Conservation (phyloP, 2,329 filamentous ascomycete species). For the Cordyceps cicadae region DNA sequence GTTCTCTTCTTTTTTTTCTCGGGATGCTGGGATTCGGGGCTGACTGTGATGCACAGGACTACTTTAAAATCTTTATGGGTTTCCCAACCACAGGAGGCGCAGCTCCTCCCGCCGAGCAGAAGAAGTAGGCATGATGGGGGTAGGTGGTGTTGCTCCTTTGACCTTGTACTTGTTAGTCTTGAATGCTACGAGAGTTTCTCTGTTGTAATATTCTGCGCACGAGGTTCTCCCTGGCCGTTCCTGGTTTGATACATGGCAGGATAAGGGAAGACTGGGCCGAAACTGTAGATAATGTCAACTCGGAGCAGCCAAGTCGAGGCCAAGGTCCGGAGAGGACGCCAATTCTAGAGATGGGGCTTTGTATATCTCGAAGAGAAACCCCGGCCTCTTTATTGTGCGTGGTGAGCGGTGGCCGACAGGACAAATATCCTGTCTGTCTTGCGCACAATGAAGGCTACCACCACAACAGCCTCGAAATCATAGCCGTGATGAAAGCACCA, state of each 20-base stretch:
- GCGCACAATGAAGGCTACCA: too few relatives aligned
- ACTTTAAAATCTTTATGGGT: constrained; percentile 86
- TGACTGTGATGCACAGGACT: constrained; percentile 44
- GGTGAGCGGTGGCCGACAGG: too few relatives aligned
- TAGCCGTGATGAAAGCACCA: neutral
- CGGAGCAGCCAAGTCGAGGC: neutral
- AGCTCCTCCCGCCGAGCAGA: constrained; percentile 43
- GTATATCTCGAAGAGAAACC: too few relatives aligned
- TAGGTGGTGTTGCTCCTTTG: neutral
- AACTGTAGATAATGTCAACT: too few relatives aligned
- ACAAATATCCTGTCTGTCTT: too few relatives aligned
- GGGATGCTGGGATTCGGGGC: constrained; percentile 11
- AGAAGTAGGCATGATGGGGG: neutral
- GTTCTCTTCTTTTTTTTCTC: neutral
- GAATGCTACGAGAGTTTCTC: neutral
- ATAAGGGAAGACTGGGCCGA: too few relatives aligned
- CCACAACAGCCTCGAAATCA: neutral
- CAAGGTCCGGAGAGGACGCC: too few relatives aligned
- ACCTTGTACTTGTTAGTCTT: neutral
- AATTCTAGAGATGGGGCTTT: too few relatives aligned
- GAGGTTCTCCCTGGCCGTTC: neutral
- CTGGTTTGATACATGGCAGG: neutral
- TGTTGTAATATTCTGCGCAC: neutral
- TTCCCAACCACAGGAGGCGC: constrained; percentile 73
- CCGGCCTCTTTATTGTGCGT: too few relatives aligned